Evolutionary conservation across 176 grass and related monocot species (phyloP).

Genomic region (Aegilops tauschii): DNA sequence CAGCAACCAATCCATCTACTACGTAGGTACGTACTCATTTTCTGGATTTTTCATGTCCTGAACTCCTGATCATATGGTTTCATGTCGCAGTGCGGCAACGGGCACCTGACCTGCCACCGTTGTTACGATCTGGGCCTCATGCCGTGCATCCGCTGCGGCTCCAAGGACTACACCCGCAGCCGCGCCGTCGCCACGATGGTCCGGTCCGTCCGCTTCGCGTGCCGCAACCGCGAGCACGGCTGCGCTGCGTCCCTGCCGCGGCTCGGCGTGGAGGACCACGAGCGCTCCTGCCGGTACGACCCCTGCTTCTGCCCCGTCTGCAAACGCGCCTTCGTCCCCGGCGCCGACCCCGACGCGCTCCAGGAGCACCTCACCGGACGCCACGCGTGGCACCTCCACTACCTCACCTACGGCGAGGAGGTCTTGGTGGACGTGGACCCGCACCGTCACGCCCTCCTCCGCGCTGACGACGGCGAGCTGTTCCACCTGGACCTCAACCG

Average conservation of each 20-base stretch:
- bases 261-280: background rate
- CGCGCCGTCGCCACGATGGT: background rate
- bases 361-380: background rate
- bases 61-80: too few species aligned
- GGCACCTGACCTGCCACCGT: background rate
- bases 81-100: background rate
- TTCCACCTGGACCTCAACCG: background rate
- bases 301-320: constrained; percentile 21
- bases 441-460: background rate
- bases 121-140: background rate
- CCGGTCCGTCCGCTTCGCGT: background rate
- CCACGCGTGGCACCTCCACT: background rate
- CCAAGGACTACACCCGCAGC: background rate
- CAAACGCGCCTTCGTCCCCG: constrained; percentile 4
- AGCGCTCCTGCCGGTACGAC: background rate
- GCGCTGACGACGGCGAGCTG: background rate
- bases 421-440: background rate
- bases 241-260: background rate
- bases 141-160: background rate
- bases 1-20: background rate
- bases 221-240: background rate
- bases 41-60: background rate
- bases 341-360: background rate
- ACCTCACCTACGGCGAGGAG: constrained; percentile 1
- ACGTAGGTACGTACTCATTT: too few species aligned